Base-by-base conservation (phyloP, 305 asterid genomes). In the Fraxinus velutina region DNA sequence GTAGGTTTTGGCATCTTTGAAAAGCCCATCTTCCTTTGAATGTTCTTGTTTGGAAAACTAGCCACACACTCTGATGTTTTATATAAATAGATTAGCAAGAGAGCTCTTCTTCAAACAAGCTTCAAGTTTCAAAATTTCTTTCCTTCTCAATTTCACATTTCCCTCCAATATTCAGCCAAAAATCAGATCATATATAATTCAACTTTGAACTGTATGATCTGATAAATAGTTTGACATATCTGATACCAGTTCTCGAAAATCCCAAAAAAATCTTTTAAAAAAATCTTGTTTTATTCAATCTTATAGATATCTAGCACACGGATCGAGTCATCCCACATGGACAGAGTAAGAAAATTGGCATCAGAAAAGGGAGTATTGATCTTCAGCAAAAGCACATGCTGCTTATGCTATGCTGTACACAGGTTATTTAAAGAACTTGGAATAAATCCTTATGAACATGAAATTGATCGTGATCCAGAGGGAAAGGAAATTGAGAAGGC, bases 331-430 rank as follows among this genome's bases (percentile, higher is more conserved):
- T 29, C 74, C 39, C 74, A 29, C 22, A 91, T 92, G 97, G 97
- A 92, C 27, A 90, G 86, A 86, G 88, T 92, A 78, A 78, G n/a
- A 8, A 89, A 88, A 50, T 78, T 92, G 73, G 84, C 89, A 5
- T 83, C 92, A 1, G 94, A 92, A 47, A 86, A 89, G 1, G 91
- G 93, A 0, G 86, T 92, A 73, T 8, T 92, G 89, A 91, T 92
- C 68, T 87, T 92, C 86, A 91, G 92, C 92, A 92, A 89, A 78
- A 89, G 91, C 90, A 86, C 79, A 7, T 92, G 97, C 82, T 90
- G 97, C 84, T 13, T 92, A 30, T 87, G 93, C 91, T 92, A 92
- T 83, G 91, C 97, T 2, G 95, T 92, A 13, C 89, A 83, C 81
- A 87, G 89, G 1, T 88, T 92, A 22, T 89, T 92, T 76, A 85